Percentiles rank a stretch among this genome's conserved stretches.
Conservation (phyloP, 805 yeast species). For the Geotrichum ghanense region DNA sequence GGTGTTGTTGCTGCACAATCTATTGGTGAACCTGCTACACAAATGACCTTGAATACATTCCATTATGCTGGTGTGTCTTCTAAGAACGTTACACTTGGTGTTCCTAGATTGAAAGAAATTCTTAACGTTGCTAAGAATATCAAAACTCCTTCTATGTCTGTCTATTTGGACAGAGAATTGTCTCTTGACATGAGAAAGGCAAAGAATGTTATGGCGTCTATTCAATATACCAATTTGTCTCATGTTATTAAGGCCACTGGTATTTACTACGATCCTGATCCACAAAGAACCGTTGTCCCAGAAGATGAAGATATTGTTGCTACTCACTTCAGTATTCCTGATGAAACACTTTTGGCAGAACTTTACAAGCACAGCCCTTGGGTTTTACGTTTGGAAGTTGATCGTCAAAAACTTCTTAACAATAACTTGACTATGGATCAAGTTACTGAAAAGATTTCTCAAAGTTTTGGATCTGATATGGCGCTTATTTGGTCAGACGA, state of each 20-base stretch:
- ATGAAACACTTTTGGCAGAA: conserved; percentile 91
- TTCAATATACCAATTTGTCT: conserved; percentile 89
- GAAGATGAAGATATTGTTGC: conserved; percentile 97
- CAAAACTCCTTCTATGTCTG: conserved; percentile 98
- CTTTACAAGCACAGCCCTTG: conserved; percentile 95
- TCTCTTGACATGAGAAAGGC: conserved; percentile 90
- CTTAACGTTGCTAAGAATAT: conserved; percentile 95
- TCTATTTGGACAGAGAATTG: conserved; percentile 70
- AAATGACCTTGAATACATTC: conserved; percentile 94
- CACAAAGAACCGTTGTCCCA: conserved; percentile 89
- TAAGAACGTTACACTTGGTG: conserved; percentile 97
- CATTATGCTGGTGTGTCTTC: conserved; percentile 99
- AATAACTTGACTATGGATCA: conserved; percentile 96
- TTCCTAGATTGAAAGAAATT: conserved; percentile 99
- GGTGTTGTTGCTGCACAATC: conserved; percentile 98
- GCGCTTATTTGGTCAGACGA: conserved; percentile 99
- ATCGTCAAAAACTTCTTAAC: conserved; percentile 98
- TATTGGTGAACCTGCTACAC: conserved; percentile 98
- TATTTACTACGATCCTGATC: conserved; percentile 96
- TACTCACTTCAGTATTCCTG: conserved; percentile 94
- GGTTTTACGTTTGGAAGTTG: conserved; percentile 91
- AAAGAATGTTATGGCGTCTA: conserved; percentile 89
- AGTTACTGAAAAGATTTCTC: conserved; percentile 91
- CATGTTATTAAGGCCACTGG: conserved; percentile 97
- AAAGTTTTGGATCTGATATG: conserved; percentile 86